These are phyloP conservation scores for Solanum hybrid DNA, from an alignment of 305 asterid species.

Conservation along the genomic window DNA sequence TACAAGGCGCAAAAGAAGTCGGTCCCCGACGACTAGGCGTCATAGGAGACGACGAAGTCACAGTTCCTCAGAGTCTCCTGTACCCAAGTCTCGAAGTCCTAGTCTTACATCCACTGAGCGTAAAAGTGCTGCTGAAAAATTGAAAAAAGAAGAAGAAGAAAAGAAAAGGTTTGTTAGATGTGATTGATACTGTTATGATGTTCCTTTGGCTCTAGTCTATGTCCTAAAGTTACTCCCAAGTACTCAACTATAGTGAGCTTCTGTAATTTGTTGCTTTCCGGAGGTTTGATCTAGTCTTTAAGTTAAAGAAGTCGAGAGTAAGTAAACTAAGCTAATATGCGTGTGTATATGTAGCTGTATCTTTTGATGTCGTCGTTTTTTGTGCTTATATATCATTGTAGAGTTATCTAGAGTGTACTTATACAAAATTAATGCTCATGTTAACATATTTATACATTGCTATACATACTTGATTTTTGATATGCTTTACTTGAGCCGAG, in stretches of 20 bases:
- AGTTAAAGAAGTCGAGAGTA: background rate
- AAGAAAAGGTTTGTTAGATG: constrained; percentile 42
- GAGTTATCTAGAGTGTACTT: background rate
- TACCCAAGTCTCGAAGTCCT: constrained; percentile 45
- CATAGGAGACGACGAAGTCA: constrained; percentile 53
- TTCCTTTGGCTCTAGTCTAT: background rate
- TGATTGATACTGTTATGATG: background rate
- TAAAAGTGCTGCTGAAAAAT: constrained; percentile 40
- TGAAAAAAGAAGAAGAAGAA: constrained; percentile 68
- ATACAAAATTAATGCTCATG: background rate
- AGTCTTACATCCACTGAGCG: constrained; percentile 36
- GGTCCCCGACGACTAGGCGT: constrained; percentile 52
- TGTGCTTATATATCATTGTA: background rate
- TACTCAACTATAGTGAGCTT: background rate
- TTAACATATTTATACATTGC: background rate
- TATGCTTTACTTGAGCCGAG: background rate
- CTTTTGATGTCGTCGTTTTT: background rate
- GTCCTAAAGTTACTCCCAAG: background rate
- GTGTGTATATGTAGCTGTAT: background rate
- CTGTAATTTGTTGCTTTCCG: background rate
- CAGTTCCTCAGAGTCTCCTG: constrained; percentile 51
- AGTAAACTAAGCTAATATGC: background rate
- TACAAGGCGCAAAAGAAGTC: constrained; percentile 53
- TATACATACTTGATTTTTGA: background rate
- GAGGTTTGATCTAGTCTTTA: background rate